Evolutionary conservation across 495 filamentous ascomycete genomes (phyloP).

Genomic region (Copromyces sp.): DNA sequence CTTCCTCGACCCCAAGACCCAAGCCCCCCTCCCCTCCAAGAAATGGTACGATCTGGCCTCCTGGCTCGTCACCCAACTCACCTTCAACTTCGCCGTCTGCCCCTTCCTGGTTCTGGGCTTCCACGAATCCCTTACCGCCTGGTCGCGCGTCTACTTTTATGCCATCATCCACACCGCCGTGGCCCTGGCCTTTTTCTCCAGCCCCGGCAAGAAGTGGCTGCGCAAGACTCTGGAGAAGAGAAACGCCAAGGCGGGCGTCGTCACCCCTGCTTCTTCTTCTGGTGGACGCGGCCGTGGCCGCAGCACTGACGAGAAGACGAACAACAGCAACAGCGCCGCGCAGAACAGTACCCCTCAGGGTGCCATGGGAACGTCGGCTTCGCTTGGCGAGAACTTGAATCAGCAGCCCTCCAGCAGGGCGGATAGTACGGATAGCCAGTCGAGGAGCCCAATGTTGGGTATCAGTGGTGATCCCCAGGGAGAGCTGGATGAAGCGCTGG

Average conservation of each 20-base stretch:
- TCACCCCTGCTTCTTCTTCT: not conserved
- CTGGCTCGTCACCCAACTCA: slow-evolving; percentile 69
- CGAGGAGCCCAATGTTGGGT: slow-evolving; percentile 54
- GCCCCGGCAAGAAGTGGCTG: slow-evolving; percentile 59
- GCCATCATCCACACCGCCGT: slow-evolving; percentile 53
- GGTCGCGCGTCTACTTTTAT: slow-evolving; percentile 87
- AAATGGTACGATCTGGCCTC: slow-evolving; percentile 78
- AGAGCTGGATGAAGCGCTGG: slow-evolving; percentile 71
- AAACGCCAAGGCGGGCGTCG: slow-evolving; percentile 27
- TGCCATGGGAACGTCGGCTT: not conserved
- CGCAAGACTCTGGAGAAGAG: slow-evolving; percentile 49
- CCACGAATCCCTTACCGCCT: slow-evolving; percentile 54
- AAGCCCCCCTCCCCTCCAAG: slow-evolving; percentile 60
- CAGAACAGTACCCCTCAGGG: not conserved
- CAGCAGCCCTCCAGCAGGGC: slow-evolving; percentile 18
- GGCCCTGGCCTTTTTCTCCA: slow-evolving; percentile 66
- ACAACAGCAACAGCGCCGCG: not conserved
- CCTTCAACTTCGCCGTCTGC: slow-evolving; percentile 68
- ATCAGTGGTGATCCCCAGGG: slow-evolving; percentile 63
- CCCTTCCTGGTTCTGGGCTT: slow-evolving; percentile 79
- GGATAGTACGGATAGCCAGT: slow-evolving; percentile 29
- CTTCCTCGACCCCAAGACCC: slow-evolving; percentile 65
- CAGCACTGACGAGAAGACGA: not conserved
- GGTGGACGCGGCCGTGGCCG: not conserved
- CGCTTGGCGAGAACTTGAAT: slow-evolving; percentile 1